Base-by-base conservation (phyloP, 257 asterid genomes). In the Cruciata laevipes region DNA sequence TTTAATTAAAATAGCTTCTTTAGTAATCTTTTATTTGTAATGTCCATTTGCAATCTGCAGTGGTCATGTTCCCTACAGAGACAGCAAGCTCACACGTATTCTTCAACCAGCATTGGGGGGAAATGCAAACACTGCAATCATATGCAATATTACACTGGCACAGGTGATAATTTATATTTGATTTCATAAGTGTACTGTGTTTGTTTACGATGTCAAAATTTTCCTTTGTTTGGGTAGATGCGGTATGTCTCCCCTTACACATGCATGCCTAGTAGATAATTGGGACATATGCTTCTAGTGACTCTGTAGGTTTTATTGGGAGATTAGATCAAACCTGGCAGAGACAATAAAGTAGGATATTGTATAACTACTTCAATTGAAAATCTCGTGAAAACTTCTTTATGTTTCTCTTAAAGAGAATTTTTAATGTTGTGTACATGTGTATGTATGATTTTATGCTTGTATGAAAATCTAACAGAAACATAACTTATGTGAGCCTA, bases 21-120 rank as follows among this genome's bases (percentile, higher is more conserved):
- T 59, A 13, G 42, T 67, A 21, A 32, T 37, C n/a, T 44, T 70
- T 61, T 55, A 38, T 33, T 62, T 25, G 12, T 75, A 71, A 84
- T 37, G 21, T 33, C 30, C 67, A 65, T 65, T 62, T 72, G 52
- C 71, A 66, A 71, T 77, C 82, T 88, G 73, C 90, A 93, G 99
- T 49, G 96, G 99, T 9, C 99, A 93, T 72, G 99, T 93, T 58
- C 99, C 99, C 6, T 93, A 93, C 62, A 89, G 99, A 76, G 99
- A 93, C 82, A 93, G 99, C 85, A 93, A 93, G 71, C 95, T 93
- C 64, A 93, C 99, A 5, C 97, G 99, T 14, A 93, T 93, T 76
- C 83, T 93, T 84, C 99, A 93, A 77, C 91, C 97, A 20, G 96
- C 99, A 30, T 75, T 93, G 83, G 99, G 97, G 67, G 99, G 99